Evolutionary conservation across 768 basidiomycete genomes (phyloP), one percentile per base, ranked within the genome.

Genomic region (Solioccasus polychromus): DNA sequence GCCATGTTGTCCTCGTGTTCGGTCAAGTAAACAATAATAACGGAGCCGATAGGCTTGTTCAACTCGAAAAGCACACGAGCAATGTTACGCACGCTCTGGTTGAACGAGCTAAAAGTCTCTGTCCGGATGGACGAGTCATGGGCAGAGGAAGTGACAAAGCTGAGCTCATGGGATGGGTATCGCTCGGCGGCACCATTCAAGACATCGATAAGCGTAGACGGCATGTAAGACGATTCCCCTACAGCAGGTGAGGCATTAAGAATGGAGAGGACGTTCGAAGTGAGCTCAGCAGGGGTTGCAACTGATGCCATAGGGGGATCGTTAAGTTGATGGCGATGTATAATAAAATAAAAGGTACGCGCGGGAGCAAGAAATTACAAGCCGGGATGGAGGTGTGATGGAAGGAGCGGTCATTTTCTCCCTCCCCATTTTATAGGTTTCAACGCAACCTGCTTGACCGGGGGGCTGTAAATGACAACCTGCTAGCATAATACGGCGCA

Each of bases 1-100:
- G 48, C 48, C 63, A 63, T 64, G 26, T 54, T 63, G 34, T 64
- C 62, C 41, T 60, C 60, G 7, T 63, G 61, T 22, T 63, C 61
- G 0, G 61, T 62, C 34, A 64, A 31, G 28, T 63, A 63, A 1
- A 63, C 51, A 10, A 62, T 39, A 9, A 64, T 23, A 20, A 64
- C 20, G 2, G 60, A 58, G 1, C 60, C 56, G 3, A 26, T 11
- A 17, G 60, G 62, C 35, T 61, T 61, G 22, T 45, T 45, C 42
- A 12, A 50, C 20, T 39, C 44, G 5, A 44, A 10, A 26, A 58
- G 41, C 9, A 57, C 57, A 12, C 49, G 49, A 4, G 52, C 55
- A 8, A 57, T 41, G 50, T 46, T 56, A 28, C 47, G 55, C 9
- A 49, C 54, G 14, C 22, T 18, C 22, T 50, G 48, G 25, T 54